Conservation (phyloP, 768 basidiomycete species). For the Hebeloma cylindrosporum region DNA sequence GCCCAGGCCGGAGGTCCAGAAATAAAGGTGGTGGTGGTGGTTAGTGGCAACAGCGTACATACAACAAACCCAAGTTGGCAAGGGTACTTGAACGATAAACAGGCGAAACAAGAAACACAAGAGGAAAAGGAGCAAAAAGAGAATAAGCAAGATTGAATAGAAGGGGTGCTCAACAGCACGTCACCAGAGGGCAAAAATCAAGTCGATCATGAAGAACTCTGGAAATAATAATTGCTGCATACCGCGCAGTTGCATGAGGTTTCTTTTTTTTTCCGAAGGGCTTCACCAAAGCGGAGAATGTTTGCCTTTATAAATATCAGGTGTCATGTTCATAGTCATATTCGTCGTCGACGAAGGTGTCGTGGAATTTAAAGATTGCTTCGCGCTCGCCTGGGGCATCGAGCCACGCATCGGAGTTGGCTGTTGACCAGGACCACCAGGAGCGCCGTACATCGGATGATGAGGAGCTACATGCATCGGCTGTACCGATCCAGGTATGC, state of each 20-base stretch:
- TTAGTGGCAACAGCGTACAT: too few species aligned
- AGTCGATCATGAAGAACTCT: too few species aligned
- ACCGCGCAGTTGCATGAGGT: too few species aligned
- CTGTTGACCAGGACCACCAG: conserved; percentile 1
- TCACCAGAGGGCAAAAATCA: too few species aligned
- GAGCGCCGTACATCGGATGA: conserved; percentile 2
- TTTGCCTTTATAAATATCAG: conserved; percentile 12
- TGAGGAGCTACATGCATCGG: conserved; percentile 10
- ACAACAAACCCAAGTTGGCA: too few species aligned
- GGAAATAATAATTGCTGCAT: too few species aligned
- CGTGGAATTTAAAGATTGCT: conserved; percentile 3
- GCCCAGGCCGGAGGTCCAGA: too few species aligned
- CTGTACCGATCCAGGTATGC: conserved; percentile 22
- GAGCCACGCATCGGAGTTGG: conserved; percentile 7
- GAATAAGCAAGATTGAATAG: neutral
- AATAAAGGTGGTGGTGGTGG: too few species aligned
- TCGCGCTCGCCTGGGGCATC: neutral
- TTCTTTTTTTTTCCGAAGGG: too few species aligned
- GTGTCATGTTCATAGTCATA: neutral
- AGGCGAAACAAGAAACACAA: too few species aligned
- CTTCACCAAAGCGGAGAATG: conserved; percentile 19
- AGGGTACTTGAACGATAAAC: too few species aligned
- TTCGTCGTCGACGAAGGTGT: conserved; percentile 1
- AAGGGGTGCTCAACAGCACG: too few species aligned
- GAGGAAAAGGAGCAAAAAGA: neutral